Percentiles rank a stretch among this genome's conserved stretches.
Conservation (phyloP, 2,329 filamentous ascomycete species). For the Pleomassaria siparia region DNA sequence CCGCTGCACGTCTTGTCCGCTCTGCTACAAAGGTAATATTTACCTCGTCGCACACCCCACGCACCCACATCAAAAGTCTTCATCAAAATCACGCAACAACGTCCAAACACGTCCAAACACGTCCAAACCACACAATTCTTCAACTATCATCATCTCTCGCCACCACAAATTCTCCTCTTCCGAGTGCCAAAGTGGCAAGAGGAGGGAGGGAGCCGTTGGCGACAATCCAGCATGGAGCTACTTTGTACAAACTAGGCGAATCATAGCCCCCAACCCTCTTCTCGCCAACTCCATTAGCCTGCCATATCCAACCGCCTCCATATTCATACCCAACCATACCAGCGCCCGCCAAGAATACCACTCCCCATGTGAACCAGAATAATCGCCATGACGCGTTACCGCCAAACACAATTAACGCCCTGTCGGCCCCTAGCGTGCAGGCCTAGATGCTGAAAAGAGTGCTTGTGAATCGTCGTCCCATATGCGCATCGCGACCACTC, state of each 20-base stretch:
- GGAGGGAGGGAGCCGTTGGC: slow-evolving; percentile 14
- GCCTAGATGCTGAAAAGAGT: neutral
- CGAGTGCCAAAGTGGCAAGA: slow-evolving; percentile 10
- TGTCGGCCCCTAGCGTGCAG: neutral
- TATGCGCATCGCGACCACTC: slow-evolving; percentile 7
- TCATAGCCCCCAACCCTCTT: slow-evolving; percentile 20
- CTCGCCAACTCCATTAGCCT: slow-evolving; percentile 28
- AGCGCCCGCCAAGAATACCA: slow-evolving; percentile 24
- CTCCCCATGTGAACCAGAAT: slow-evolving; percentile 10
- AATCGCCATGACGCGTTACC: slow-evolving; percentile 13
- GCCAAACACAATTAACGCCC: slow-evolving; percentile 12
- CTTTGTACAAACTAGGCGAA: slow-evolving; percentile 22
- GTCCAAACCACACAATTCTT: slow-evolving; percentile 15
- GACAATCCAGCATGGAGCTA: slow-evolving; percentile 10
- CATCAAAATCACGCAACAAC: too few relatives aligned
- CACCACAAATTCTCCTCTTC: too few relatives aligned
- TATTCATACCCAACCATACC: too few relatives aligned
- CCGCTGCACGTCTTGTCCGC: neutral
- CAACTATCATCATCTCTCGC: slow-evolving; percentile 9
- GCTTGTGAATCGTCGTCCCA: neutral
- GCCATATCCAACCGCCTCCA: slow-evolving; percentile 26
- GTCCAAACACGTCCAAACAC: too few relatives aligned
- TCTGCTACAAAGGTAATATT: too few relatives aligned
- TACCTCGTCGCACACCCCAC: too few relatives aligned
- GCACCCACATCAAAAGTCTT: too few relatives aligned